phyloP scores from a whole-genome alignment of 495 filamentous ascomycete species.

The Lasiosphaeriaceae sp. region DNA sequence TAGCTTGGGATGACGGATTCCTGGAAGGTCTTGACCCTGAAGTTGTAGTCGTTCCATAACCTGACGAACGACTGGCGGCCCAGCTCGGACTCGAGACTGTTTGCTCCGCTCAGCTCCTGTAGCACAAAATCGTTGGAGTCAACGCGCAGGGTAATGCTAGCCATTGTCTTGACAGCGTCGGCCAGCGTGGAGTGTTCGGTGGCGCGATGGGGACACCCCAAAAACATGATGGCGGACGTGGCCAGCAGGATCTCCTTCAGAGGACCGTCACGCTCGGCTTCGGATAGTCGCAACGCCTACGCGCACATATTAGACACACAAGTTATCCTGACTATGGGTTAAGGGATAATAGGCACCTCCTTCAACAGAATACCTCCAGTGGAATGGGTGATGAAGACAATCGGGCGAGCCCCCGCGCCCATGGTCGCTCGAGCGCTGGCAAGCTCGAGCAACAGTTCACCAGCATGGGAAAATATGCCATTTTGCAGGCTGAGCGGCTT shows the following conservation, averaged over 20 bases:
- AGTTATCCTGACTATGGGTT: not conserved
- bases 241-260: conserved; percentile 27
- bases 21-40: conserved; percentile 37
- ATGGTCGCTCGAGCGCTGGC: conserved; percentile 13
- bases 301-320: not conserved
- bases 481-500: conserved; percentile 27
- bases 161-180: conserved; percentile 34
- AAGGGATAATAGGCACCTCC: conserved; percentile 22
- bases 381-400: conserved; percentile 35
- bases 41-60: conserved; percentile 34
- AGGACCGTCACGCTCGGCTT: conserved; percentile 23
- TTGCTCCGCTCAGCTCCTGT: conserved; percentile 28
- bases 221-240: conserved; percentile 29
- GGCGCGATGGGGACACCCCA: conserved; percentile 33
- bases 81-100: conserved; percentile 19
- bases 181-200: conserved; percentile 23
- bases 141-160: conserved; percentile 18
- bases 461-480: conserved; percentile 31
- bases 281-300: conserved; percentile 30
- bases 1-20: conserved; percentile 23
- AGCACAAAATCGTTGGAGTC: conserved; percentile 24
- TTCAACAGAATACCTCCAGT: conserved; percentile 37
- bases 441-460: conserved; percentile 28
- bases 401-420: conserved; percentile 14
- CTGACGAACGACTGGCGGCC: conserved; percentile 26